Evolutionary conservation across 2,329 filamentous ascomycete species (phyloP).

Genomic region (Aspergillus novofumigatus): DNA sequence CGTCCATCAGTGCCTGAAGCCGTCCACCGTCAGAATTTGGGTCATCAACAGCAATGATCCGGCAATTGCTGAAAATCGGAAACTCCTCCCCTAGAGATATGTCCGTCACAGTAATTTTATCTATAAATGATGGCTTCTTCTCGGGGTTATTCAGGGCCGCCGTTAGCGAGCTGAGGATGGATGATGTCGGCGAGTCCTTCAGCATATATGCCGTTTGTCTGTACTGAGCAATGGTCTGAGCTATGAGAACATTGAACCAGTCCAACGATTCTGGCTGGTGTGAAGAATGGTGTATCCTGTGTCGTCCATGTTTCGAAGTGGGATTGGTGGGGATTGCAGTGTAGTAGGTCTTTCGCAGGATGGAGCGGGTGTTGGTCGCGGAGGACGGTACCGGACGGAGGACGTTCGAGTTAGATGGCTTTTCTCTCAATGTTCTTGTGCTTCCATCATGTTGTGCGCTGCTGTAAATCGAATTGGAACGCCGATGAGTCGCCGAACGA

Average conservation of each 20-base stretch:
- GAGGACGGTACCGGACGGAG: slow-evolving; percentile 68
- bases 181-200: slow-evolving; percentile 53
- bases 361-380: slow-evolving; percentile 75
- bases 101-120: slow-evolving; percentile 90
- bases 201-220: slow-evolving; percentile 88
- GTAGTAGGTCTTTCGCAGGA: slow-evolving; percentile 95
- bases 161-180: slow-evolving; percentile 76
- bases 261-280: slow-evolving; percentile 96
- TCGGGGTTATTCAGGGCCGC: slow-evolving; percentile 81
- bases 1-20: slow-evolving; percentile 92
- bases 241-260: slow-evolving; percentile 98
- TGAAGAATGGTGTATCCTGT: slow-evolving; percentile 54
- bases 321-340: slow-evolving; percentile 52
- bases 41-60: slow-evolving; percentile 76
- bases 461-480: slow-evolving; percentile 61
- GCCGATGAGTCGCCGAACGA: slow-evolving; percentile 72
- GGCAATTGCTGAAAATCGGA: slow-evolving; percentile 96
- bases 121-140: slow-evolving; percentile 85
- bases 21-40: slow-evolving; percentile 62
- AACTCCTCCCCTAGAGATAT: slow-evolving; percentile 94
- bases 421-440: slow-evolving; percentile 43
- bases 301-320: slow-evolving; percentile 38
- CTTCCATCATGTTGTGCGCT: slow-evolving; percentile 36
- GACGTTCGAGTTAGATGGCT: slow-evolving; percentile 60
- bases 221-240: slow-evolving; percentile 94